Conservation (phyloP, 139 green algal species). For the Coelastrella sp. region DNA sequence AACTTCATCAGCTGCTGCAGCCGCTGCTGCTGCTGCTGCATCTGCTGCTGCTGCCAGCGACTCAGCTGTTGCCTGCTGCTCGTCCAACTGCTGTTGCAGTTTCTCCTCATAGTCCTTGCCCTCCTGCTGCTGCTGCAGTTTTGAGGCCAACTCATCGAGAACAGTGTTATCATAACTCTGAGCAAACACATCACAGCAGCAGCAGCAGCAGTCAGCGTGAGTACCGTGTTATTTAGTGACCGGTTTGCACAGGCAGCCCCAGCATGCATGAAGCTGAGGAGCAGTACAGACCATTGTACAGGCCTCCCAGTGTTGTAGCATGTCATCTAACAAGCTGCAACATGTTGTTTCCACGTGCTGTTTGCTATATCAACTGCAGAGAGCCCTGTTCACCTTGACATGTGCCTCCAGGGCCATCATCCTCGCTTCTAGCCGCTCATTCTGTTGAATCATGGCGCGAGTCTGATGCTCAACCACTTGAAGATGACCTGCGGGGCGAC, state of each 20-base stretch:
- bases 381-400: neutral
- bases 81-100: neutral
- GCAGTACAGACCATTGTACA: no score
- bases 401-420: constrained; percentile 43
- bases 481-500: constrained; percentile 4
- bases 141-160: neutral
- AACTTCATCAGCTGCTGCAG: neutral
- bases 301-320: no score
- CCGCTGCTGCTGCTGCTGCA: neutral
- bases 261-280: no score
- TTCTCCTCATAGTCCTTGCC: neutral
- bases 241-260: no score
- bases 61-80: constrained; percentile 2
- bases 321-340: no score
- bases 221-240: no score
- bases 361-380: neutral
- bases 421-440: constrained; percentile 26
- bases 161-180: constrained; percentile 21
- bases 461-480: constrained; percentile 18
- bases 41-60: neutral
- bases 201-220: neutral
- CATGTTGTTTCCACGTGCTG: neutral
- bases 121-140: neutral
- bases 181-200: neutral
- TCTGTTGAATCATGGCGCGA: constrained; percentile 10